These are phyloP conservation scores for Halteria grandinella DNA, from an alignment of 73 alveolate genomes.

Conservation along the genomic window DNA sequence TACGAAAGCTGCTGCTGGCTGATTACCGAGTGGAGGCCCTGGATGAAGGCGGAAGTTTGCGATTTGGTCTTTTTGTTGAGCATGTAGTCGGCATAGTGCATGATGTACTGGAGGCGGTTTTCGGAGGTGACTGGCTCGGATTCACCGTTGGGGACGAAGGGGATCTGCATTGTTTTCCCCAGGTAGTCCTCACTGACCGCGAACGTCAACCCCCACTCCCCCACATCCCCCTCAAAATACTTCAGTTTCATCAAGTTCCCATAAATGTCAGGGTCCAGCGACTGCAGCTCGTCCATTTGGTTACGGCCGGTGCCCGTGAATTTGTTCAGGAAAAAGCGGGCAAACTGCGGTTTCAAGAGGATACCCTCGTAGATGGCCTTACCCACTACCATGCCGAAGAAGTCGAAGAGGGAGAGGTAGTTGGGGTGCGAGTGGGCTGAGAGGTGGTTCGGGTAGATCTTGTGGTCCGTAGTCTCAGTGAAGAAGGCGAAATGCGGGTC, in stretches of 20 bases:
- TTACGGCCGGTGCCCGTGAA: too few relatives aligned
- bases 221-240: conserved; percentile 69
- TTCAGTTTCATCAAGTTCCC: conserved; percentile 68
- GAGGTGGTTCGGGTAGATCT: conserved; percentile 42
- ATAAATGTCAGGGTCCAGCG: conserved; percentile 67
- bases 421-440: conserved; percentile 8
- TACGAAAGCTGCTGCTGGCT: conserved; percentile 69
- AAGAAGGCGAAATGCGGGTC: conserved; percentile 54
- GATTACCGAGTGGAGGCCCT: conserved; percentile 83
- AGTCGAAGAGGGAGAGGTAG: too few relatives aligned
- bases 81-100: conserved; percentile 79
- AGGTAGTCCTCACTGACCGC: conserved; percentile 44
- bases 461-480: conserved; percentile 41
- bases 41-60: conserved; percentile 81
- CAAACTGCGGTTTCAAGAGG: conserved; percentile 24
- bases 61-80: conserved; percentile 74
- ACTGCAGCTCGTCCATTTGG: conserved; percentile 69
- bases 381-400: conserved; percentile 63
- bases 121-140: conserved; percentile 79
- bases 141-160: conserved; percentile 82
- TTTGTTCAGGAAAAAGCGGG: conserved; percentile 36
- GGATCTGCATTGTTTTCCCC: conserved; percentile 60
- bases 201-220: conserved; percentile 63
- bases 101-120: conserved; percentile 61
- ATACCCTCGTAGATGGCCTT: conserved; percentile 45